Evolutionary conservation across 2,329 filamentous ascomycete genomes (phyloP), one percentile per base, ranked within the genome.

Genomic region (Pseudocercospora musae): DNA sequence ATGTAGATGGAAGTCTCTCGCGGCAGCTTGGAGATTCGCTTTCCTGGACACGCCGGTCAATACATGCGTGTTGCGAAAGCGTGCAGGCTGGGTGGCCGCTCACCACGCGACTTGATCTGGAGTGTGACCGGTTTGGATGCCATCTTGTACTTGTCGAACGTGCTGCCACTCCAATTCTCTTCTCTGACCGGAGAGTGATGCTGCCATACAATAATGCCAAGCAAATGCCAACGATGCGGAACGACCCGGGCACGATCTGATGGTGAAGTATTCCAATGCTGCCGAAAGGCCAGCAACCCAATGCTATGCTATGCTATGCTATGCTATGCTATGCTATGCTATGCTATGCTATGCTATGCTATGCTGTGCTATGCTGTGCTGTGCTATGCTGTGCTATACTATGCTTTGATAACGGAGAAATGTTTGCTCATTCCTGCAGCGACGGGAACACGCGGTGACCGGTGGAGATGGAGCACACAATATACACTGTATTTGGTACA

Each of bases 11-110:
- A 80, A 64, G 85, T 77, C 57, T 83, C 79, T 68, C 82, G 80
- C 11, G 86, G 86, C 40, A 89, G 82, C 63, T 80, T 82, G 66
- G 80, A 81, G 72, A 89, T 87, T 63, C 84, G 85, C 72, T 84
- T 87, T 72, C 86, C 87, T 87, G 69, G 29, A 31, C 27, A 23
- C 29, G 33, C 27, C 42, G 59, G 63, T 64, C 48, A 66, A 62
- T 52, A 21, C 20, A 57, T 42, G 29, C 40, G 21, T 25, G 55
- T 37, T 49, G 23, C 15, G 37, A 15, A n/a, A 25, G 63, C 37
- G 31, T 20, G 20, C 2, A 31, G 1, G 37, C 23, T 6, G 20
- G 37, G 18, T 59, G 15, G 29, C 40, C 37, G 48, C 55, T 46
- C 75, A 81, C 79, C 79, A 70, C 79, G 74, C 44, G 79, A 77